Conservation (phyloP, 1,284 basidiomycete genomes). For the Fistulinella staudtii region DNA sequence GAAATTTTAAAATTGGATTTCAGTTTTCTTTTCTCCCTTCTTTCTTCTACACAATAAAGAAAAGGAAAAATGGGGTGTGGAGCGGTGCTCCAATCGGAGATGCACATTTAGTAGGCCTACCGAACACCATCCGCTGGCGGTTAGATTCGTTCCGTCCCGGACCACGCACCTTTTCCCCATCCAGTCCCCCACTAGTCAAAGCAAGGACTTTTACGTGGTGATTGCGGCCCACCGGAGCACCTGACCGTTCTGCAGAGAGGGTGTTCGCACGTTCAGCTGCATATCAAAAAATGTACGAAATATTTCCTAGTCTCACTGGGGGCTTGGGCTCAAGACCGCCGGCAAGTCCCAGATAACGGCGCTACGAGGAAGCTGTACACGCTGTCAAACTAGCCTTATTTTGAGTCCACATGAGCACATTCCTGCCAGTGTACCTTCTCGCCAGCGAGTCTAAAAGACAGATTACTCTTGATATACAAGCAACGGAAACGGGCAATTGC, state of each 20-base stretch:
- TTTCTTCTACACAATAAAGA: too few relatives aligned
- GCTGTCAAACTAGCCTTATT: slow-evolving; percentile 21
- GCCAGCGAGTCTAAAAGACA: slow-evolving; percentile 20
- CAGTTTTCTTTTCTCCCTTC: not conserved
- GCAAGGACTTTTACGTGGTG: slow-evolving; percentile 13
- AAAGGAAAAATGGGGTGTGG: not conserved
- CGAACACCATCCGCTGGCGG: not conserved
- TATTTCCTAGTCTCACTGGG: slow-evolving; percentile 5
- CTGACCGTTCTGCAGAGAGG: not conserved
- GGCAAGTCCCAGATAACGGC: slow-evolving; percentile 18
- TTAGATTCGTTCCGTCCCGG: not conserved
- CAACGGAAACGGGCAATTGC: slow-evolving; percentile 16
- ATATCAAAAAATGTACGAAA: slow-evolving; percentile 5
- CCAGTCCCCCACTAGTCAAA: slow-evolving; percentile 4
- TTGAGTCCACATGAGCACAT: slow-evolving; percentile 10
- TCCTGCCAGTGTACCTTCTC: slow-evolving; percentile 5
- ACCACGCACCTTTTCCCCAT: slow-evolving; percentile 10
- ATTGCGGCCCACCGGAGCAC: slow-evolving; percentile 4
- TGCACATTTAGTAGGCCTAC: not conserved
- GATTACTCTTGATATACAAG: slow-evolving; percentile 16
- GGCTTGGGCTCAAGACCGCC: slow-evolving; percentile 5
- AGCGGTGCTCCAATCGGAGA: slow-evolving; percentile 1
- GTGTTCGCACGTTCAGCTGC: slow-evolving; percentile 13
- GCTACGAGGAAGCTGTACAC: slow-evolving; percentile 18
- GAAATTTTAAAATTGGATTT: not conserved